Base-by-base conservation (phyloP, 805 yeast genomes). In the Starmerella riodocensis region DNA sequence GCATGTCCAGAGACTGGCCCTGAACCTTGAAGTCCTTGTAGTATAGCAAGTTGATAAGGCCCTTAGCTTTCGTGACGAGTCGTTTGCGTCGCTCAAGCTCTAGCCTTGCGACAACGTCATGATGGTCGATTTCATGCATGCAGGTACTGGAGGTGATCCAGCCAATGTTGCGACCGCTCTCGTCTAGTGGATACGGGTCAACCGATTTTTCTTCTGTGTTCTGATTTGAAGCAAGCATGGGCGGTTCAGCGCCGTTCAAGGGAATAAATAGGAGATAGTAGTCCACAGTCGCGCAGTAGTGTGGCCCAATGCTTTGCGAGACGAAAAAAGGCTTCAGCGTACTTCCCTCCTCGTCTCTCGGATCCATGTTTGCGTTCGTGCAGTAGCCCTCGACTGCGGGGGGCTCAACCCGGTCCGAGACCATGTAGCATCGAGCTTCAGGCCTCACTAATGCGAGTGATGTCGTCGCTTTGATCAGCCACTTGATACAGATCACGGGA, bases 361-460 rank as follows among this genome's bases (percentile, higher is more conserved):
- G n/a, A n/a, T n/a, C n/a, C n/a, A n/a, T n/a, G n/a, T n/a, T n/a
- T n/a, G n/a, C 26, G 12, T 23, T 67, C 23, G 71, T 61, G 17
- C 86, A 56, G 54, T 80, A 85, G 0, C 97, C 97, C 59, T 88
- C 97, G 8, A 84, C 57, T 0, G 94, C 76, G 0, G 60, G 37
- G 0, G 95, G 95, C 53, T 79, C 93, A 52, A 79, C 93, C 1
- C 47, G 35, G 16, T 65, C 7, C 12, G 30, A 35, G 8, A 32
- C 40, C 11, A 32, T 33, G 24, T 32, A 41, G 39, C 50, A 44
- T 17, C 27, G 26, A 4, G 50, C 49, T 12, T 20, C 25, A 4
- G 50, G 45, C 16, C 34, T 27, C 3, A 37, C 32, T 24, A 46
- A 5, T 7, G 21, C 27, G 11, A 46, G 33, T 7, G 5, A 7